Base-by-base conservation (phyloP, 2,329 filamentous ascomycete genomes). In the Elsinoe perseae region DNA sequence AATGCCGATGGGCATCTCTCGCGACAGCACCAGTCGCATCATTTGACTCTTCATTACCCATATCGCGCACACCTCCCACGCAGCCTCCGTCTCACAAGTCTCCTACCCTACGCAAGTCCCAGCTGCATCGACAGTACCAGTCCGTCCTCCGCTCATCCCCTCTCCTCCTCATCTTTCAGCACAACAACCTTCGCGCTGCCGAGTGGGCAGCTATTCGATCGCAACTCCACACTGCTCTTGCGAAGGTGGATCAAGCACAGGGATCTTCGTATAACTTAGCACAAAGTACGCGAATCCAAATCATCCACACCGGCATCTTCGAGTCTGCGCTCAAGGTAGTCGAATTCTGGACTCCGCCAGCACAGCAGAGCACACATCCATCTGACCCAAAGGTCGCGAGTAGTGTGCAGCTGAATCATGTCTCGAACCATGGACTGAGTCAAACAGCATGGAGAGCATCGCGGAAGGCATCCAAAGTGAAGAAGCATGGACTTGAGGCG, bases 51-150 rank as follows among this genome's bases (percentile, higher is more conserved):
- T 63, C 67, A 55, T 66, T 73, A 5, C 72, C 77, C 28, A 73
- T 81, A 20, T 67, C 74, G 28, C 74, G 75, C 64, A 79, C 76
- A 63, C 78, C 80, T 54, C 68, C 83, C 0, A 86, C 83, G 1
- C 90, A 96, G 71, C 92, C 91, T 2, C 89, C 89, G 3, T 95
- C 88, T 56, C 86, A 95, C 69, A 88, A 92, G 68, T 86, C 85
- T 18, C 82, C 91, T 46, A 87, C 95, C 68, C 86, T 86, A 66
- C 86, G 92, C 69, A 95, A 97, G 75, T 86, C 90, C 14, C 93
- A 98, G 73, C 79, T 97, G 18, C 81, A 86, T 62, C 84, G 91
- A 57, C 83, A 87, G 64, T 96, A 96, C 73, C 89, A 91, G 53
- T 93, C 91, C 46, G 77, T 95, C 59, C 82, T 96, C 58, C 88